phyloP scores from a whole-genome alignment of 768 basidiomycete species.

The Hortiboletus campestris region DNA sequence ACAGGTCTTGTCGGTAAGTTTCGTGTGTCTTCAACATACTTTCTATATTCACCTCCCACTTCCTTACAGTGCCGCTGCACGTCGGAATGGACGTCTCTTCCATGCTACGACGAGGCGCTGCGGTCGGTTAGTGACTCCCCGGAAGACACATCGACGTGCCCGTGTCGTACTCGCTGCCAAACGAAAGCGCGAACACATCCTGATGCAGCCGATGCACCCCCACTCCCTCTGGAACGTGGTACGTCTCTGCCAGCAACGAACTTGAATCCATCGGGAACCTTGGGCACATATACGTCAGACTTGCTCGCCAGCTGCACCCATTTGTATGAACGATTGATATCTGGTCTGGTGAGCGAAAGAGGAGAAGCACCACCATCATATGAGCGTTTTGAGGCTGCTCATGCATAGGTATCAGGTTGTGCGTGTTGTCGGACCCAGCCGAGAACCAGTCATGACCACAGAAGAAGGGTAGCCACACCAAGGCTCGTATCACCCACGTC shows the following conservation, averaged over 20 bases:
- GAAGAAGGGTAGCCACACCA: background rate
- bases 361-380: slow-evolving; percentile 80
- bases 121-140: slow-evolving; percentile 3
- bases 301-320: slow-evolving; percentile 42
- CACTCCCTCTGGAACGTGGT: slow-evolving; percentile 25
- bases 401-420: background rate
- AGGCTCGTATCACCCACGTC: too few species aligned
- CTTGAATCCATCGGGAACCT: slow-evolving; percentile 28
- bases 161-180: slow-evolving; percentile 35
- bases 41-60: background rate
- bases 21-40: background rate
- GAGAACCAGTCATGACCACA: background rate
- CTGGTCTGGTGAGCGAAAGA: slow-evolving; percentile 75
- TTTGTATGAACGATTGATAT: slow-evolving; percentile 77
- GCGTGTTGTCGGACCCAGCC: too few species aligned
- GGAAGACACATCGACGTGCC: slow-evolving; percentile 34
- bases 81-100: slow-evolving; percentile 75
- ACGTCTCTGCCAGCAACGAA: slow-evolving; percentile 31
- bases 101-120: slow-evolving; percentile 57
- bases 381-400: background rate
- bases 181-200: slow-evolving; percentile 12
- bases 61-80: slow-evolving; percentile 70
- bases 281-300: slow-evolving; percentile 20
- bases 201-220: background rate
- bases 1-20: slow-evolving; percentile 80